Base-by-base conservation (phyloP, 2,329 filamentous ascomycete species). In the Pezicula radicicola region DNA sequence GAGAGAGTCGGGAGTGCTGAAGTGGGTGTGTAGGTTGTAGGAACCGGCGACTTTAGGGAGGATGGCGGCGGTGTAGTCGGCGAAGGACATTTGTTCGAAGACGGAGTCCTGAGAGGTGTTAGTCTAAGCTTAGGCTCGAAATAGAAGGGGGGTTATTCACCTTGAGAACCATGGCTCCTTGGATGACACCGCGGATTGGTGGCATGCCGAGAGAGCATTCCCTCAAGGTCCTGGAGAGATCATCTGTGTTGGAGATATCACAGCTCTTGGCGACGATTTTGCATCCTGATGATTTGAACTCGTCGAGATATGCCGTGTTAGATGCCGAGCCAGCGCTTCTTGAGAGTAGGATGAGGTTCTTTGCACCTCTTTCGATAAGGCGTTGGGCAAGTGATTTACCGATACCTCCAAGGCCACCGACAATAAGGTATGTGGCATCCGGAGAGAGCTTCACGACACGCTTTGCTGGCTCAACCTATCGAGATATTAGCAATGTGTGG, bases 351-450 rank as follows among this genome's bases (percentile, higher is more conserved):
- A 50, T 44, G 18, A 50, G 27, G 25, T 41, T 44, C 19, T 28
- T 33, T 1, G 54, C 60, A 15, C 60, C 59, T 13, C 46, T 36
- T 2, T 41, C 46, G 13, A 50, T 49, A 28, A 62, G 49, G 19
- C 51, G 45, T 44, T 37, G 28, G 1, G 53, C 33, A 3, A 60
- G 18, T 25, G 47, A 54, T 6, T 53, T 44, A 6, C 59, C 59
- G 19, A 60, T 45, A 7, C 56, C 59, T 27, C 59, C 60, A 19
- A 59, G 74, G 73, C 57, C 60, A 10, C 60, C 59, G 25, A 53
- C 47, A 15, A 62, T 37, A 6, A 61, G 13, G 43, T 62, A 62
- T n/a, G n/a, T n/a, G n/a, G n/a, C n/a, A n/a, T n/a, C n/a, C n/a
- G n/a, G n/a, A n/a, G n/a, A n/a, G n/a, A n/a, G n/a, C n/a, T n/a